A percentile compares a stretch with the other conserved stretches of the same genome.
phyloP scores from a whole-genome alignment of 2,329 filamentous ascomycete genomes.

The Calonectria pseudoreteaudii region DNA sequence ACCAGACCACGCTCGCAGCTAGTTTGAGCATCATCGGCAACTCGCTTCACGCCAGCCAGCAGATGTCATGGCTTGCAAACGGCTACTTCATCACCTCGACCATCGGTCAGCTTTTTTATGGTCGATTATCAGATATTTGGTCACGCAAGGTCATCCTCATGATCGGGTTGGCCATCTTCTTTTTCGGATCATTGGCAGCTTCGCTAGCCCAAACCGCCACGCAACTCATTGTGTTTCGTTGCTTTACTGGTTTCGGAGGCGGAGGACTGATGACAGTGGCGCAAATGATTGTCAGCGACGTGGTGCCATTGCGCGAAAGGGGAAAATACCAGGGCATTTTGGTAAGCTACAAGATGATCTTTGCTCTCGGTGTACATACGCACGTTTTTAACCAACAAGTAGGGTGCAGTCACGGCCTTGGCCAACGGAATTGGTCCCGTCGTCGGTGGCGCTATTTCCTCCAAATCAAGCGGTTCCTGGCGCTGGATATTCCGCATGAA shows the following conservation, averaged over 20 bases:
- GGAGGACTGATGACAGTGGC: neutral
- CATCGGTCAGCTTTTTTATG: neutral
- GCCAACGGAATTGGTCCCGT: neutral
- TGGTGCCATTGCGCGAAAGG: neutral
- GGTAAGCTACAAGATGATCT: neutral
- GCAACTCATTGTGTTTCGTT: neutral
- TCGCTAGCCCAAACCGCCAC: neutral
- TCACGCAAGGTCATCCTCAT: neutral
- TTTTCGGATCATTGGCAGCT: neutral
- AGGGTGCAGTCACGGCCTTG: neutral
- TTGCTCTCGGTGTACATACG: neutral
- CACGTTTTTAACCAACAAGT: neutral
- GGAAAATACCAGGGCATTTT: conserved; percentile 1
- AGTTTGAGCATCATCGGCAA: conserved; percentile 1
- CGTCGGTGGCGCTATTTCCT: neutral
- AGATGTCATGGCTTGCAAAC: neutral
- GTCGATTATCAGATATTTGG: neutral
- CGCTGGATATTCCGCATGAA: conserved; percentile 7
- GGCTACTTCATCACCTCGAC: neutral
- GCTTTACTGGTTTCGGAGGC: neutral
- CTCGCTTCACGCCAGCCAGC: neutral
- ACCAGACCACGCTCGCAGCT: neutral
- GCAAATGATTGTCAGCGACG: conserved; percentile 4
- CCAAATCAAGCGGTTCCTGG: neutral
- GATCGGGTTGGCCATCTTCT: neutral